Conservation (phyloP, 2,329 filamentous ascomycete genomes). For the Exophiala bonariae region DNA sequence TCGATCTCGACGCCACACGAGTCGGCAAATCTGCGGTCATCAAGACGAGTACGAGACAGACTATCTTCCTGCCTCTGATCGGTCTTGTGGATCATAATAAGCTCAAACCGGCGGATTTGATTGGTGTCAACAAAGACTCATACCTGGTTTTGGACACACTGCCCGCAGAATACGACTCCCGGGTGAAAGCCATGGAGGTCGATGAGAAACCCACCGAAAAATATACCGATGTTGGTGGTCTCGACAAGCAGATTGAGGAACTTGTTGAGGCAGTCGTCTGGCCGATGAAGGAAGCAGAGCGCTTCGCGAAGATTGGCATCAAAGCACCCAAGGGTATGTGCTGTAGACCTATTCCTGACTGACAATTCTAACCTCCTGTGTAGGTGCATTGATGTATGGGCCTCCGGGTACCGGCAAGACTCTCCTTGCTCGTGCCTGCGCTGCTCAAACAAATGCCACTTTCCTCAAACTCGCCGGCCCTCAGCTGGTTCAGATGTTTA, state of each 20-base stretch:
- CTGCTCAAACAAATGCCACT: constrained; percentile 95
- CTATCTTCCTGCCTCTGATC: constrained; percentile 96
- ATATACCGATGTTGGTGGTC: constrained; percentile 94
- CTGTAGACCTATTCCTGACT: constrained; percentile 12
- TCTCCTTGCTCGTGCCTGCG: constrained; percentile 84
- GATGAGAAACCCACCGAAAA: constrained; percentile 99
- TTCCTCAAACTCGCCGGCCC: constrained; percentile 98
- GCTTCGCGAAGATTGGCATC: constrained; percentile 99
- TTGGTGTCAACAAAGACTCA: constrained; percentile 98
- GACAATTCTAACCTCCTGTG: constrained; percentile 4
- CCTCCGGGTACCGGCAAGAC: constrained; percentile 52
- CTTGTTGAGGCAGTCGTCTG: constrained; percentile 97
- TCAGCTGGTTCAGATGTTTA: constrained; percentile 99
- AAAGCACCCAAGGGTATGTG: constrained; percentile 92
- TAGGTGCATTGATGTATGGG: constrained; percentile 94
- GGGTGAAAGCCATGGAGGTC: constrained; percentile 99
- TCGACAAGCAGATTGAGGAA: constrained; percentile 99
- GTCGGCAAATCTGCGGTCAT: constrained; percentile 99
- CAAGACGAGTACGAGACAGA: constrained; percentile 97
- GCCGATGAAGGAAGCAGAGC: constrained; percentile 99
- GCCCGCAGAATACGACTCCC: constrained; percentile 95
- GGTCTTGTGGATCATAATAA: constrained; percentile 94
- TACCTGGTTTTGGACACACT: constrained; percentile 96
- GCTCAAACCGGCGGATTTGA: constrained; percentile 92
- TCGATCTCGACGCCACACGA: constrained; percentile 92